Evolutionary conservation across 108 stramenopile genomes (phyloP), one percentile per base, ranked within the genome.

Genomic region (Chaetoceros tenuissimus): DNA sequence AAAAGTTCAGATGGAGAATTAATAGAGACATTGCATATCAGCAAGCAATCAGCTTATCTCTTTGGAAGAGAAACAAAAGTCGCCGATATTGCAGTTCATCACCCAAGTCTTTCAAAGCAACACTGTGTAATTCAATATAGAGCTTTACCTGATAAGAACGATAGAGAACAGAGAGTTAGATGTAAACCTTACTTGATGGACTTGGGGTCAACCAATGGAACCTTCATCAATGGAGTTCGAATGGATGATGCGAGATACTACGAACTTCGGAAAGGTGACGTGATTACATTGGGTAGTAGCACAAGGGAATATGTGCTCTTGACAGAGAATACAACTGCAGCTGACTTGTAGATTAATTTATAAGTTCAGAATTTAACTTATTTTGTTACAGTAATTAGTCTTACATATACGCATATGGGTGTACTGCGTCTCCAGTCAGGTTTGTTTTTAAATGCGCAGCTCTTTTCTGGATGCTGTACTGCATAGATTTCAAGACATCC

Each of bases 61-160:
- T 74, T 97, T 46, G 97, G 98, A 19, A 68, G 97, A 2, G 91
- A 98, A 31, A 57, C 52, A 20, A 79, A 79, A 2, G 89, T 99
- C 24, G 81, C 85, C 0, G 98, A 99, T 59, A 80, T 98, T 53
- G 78, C 65, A 23, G 66, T 94, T 25, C 63, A 69, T 27, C 96
- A 99, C 80, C 79, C 86, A 1, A 79, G 78, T 28, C 71, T 91
- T 60, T 89, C 85, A 3, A 74, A 75, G 27, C 98, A 99, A 73
- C 98, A 99, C 66, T 93, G 94, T n/a, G 97, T 98, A 1, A 50
- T 99, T 24, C 98, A 99, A 67, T 98, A 86, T 78, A 83, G 98
- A 0, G 78, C 83, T 16, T 29, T 85, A 28, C 65, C 71, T 29
- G 52, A 49, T 10, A 59, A 53, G 1, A 61, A 43, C 17, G 59